A percentile compares a stretch with the other conserved stretches of the same genome.
phyloP scores from a whole-genome alignment of 371 early-diverging fungal genomes.

The Mucor plumbeus region DNA sequence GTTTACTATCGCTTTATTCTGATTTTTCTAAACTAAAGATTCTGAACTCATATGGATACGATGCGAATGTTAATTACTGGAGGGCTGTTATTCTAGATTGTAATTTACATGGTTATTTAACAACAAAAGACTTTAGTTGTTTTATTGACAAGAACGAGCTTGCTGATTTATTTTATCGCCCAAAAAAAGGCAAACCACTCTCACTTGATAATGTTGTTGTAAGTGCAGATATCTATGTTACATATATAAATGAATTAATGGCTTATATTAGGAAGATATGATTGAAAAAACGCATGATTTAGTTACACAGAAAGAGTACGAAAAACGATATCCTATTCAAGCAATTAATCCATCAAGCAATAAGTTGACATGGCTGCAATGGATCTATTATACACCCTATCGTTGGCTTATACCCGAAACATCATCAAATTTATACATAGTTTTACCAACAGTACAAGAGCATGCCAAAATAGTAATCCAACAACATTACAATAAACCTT shows the following conservation, averaged over 20 bases:
- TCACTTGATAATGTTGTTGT: constrained; percentile 26
- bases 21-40: constrained; percentile 33
- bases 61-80: constrained; percentile 39
- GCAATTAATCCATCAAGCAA: background rate
- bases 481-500: constrained; percentile 19
- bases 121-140: constrained; percentile 19
- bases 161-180: constrained; percentile 24
- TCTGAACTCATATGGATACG: constrained; percentile 35
- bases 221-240: constrained; percentile 6
- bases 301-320: constrained; percentile 25
- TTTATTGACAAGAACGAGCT: constrained; percentile 23
- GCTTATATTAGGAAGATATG: constrained; percentile 19
- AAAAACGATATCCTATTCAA: constrained; percentile 15
- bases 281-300: constrained; percentile 26
- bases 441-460: constrained; percentile 40
- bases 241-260: background rate
- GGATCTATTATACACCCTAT: constrained; percentile 8
- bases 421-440: constrained; percentile 20
- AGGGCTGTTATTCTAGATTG: constrained; percentile 30
- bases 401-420: constrained; percentile 15
- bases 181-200: constrained; percentile 28
- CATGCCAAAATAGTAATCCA: constrained; percentile 27
- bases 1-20: constrained; percentile 34
- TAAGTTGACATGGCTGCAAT: constrained; percentile 15
- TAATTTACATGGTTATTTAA: constrained; percentile 31